A percentile compares a stretch with the other conserved stretches of the same genome.
Conservation (phyloP, 1,284 basidiomycete species). For the Moesziomyces sp. region DNA sequence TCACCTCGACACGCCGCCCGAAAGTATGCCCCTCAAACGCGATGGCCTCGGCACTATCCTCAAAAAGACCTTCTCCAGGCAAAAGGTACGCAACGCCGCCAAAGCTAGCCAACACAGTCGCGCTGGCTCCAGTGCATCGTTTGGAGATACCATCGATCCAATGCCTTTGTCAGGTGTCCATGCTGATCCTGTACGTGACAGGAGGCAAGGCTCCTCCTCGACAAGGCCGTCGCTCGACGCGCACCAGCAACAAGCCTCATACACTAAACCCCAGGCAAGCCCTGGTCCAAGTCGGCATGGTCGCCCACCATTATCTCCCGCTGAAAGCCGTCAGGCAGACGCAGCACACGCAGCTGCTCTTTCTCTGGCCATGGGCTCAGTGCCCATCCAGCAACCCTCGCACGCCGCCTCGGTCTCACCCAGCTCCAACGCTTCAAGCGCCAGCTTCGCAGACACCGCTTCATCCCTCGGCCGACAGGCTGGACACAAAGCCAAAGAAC, state of each 20-base stretch:
- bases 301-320: not conserved
- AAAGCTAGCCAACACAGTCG: conserved; percentile 2
- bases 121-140: conserved; percentile 2
- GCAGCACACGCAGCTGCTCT: conserved; percentile 27
- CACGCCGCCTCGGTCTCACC: conserved; percentile 12
- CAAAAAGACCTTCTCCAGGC: conserved; percentile 38
- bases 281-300: not conserved
- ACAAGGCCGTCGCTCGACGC: not conserved
- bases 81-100: conserved; percentile 5
- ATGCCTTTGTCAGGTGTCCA: conserved; percentile 1
- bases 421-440: conserved; percentile 30
- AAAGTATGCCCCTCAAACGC: conserved; percentile 4
- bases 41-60: conserved; percentile 34
- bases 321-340: not conserved
- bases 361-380: conserved; percentile 40
- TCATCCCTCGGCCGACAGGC: conserved; percentile 18
- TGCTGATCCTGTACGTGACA: not conserved
- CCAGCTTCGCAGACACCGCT: conserved; percentile 47
- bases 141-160: conserved; percentile 12
- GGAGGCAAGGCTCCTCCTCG: not conserved
- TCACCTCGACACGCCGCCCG: conserved; percentile 21
- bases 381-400: conserved; percentile 38
- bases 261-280: not conserved
- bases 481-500: conserved; percentile 35
- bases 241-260: not conserved